Percentiles rank a stretch among this genome's conserved stretches.
Conservation (phyloP, 2,329 filamentous ascomycete genomes). For the Xylaria sp. region DNA sequence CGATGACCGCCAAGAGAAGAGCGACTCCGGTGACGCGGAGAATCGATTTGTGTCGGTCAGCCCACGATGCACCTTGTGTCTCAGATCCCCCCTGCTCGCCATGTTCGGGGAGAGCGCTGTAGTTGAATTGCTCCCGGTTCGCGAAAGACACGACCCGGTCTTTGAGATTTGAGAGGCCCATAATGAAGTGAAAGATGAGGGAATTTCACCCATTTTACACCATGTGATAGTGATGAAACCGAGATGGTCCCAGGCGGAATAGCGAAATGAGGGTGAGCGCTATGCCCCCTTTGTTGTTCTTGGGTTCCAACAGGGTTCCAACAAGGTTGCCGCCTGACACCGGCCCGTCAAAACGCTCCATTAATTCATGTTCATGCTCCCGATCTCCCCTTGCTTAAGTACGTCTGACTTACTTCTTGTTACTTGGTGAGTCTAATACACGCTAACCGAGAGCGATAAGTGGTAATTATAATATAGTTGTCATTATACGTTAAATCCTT, state of each 20-base stretch:
- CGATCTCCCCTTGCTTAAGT: too few species aligned
- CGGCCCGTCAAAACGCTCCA: conserved; percentile 6
- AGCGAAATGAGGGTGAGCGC: neutral
- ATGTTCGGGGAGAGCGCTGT: conserved; percentile 35
- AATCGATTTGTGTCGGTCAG: conserved; percentile 28
- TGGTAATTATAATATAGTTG: neutral
- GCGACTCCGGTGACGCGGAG: conserved; percentile 30
- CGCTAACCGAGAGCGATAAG: too few species aligned
- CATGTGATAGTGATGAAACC: neutral
- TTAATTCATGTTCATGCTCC: too few species aligned
- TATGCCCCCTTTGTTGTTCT: neutral
- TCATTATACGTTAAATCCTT: conserved; percentile 9
- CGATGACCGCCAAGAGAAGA: conserved; percentile 32
- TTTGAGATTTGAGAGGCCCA: conserved; percentile 35
- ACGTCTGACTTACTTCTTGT: too few species aligned
- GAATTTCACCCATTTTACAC: conserved; percentile 15
- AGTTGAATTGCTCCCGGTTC: conserved; percentile 27
- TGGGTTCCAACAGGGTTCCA: neutral
- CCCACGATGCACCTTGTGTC: conserved; percentile 26
- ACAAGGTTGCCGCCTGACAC: conserved; percentile 6
- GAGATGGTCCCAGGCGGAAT: neutral
- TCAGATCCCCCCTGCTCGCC: conserved; percentile 22
- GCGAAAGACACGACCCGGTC: conserved; percentile 27
- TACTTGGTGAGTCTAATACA: too few species aligned
- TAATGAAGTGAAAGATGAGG: conserved; percentile 20